phyloP scores from a whole-genome alignment of 192 early-diverging fungal species.

The Nowakowskiella sp. region DNA sequence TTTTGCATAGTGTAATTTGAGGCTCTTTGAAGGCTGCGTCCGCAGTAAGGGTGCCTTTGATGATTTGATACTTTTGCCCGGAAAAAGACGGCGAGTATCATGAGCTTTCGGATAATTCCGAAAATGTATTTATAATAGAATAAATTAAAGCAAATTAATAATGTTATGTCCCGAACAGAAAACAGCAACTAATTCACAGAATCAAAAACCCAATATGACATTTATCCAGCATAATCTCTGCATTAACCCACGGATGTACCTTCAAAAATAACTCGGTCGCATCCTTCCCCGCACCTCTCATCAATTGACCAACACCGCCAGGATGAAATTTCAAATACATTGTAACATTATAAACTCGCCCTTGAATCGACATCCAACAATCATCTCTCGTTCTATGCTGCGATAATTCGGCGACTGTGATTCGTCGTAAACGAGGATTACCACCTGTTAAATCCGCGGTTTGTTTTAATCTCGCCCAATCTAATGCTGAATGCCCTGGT shows the following conservation, averaged over 20 bases:
- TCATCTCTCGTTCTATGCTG: slow-evolving; percentile 70
- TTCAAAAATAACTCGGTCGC: slow-evolving; percentile 77
- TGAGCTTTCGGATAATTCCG: no score
- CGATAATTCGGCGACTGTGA: slow-evolving; percentile 65
- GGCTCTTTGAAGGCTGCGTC: no score
- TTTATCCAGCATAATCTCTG: slow-evolving; percentile 75
- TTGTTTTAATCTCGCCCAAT: slow-evolving; percentile 81
- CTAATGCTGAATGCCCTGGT: slow-evolving; percentile 81
- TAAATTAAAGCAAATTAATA: no score
- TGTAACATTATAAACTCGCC: slow-evolving; percentile 90
- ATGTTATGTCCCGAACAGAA: no score
- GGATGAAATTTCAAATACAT: slow-evolving; percentile 85
- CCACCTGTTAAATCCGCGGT: slow-evolving; percentile 64
- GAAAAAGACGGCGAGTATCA: no score
- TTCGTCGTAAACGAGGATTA: slow-evolving; percentile 44
- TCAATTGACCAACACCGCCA: slow-evolving; percentile 59
- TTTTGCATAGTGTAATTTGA: no score
- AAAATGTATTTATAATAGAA: no score
- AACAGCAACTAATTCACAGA: no score
- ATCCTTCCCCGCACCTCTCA: slow-evolving; percentile 79
- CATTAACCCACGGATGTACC: slow-evolving; percentile 94
- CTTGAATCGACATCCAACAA: slow-evolving; percentile 82
- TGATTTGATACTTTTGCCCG: no score
- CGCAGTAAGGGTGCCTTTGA: no score
- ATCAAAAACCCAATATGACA: slow-evolving; percentile 58